Percentiles rank a stretch among this genome's conserved stretches.
These are phyloP conservation scores for Botrytis fragariae DNA, from an alignment of 2,329 filamentous ascomycete species.

Conservation along the genomic window DNA sequence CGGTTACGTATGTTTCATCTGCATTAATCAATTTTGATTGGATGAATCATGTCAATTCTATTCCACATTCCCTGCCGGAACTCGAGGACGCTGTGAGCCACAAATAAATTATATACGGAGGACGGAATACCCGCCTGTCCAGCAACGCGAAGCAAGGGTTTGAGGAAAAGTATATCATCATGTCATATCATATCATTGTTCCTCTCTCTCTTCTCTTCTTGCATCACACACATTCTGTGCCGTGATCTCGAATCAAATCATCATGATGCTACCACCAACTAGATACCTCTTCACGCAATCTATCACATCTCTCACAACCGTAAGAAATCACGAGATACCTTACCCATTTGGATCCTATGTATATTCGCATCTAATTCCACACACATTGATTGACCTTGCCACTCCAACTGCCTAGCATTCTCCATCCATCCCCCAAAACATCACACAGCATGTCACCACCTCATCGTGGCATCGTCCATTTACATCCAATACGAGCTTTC, in stretches of 20 bases:
- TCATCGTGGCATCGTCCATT: background rate
- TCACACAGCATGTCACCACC: background rate
- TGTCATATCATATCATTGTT: background rate
- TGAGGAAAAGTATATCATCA: background rate
- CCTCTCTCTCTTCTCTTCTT: background rate
- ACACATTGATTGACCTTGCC: background rate
- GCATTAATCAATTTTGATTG: conserved; percentile 8
- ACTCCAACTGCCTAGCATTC: background rate
- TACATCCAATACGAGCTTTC: background rate
- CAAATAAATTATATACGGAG: background rate
- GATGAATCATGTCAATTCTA: background rate
- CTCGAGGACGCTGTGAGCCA: background rate
- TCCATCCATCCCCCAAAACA: background rate
- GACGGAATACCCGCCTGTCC: background rate
- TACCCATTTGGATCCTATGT: no score
- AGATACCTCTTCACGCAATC: background rate
- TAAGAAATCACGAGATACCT: background rate
- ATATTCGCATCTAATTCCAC: no score
- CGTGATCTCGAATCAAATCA: background rate
- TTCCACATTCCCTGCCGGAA: background rate
- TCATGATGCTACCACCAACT: background rate
- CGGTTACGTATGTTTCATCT: background rate
- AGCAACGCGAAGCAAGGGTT: background rate
- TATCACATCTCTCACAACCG: background rate
- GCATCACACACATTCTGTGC: background rate